Evolutionary conservation across 306 rosid genomes (phyloP).

Genomic region (Cicer pinnatifidum): DNA sequence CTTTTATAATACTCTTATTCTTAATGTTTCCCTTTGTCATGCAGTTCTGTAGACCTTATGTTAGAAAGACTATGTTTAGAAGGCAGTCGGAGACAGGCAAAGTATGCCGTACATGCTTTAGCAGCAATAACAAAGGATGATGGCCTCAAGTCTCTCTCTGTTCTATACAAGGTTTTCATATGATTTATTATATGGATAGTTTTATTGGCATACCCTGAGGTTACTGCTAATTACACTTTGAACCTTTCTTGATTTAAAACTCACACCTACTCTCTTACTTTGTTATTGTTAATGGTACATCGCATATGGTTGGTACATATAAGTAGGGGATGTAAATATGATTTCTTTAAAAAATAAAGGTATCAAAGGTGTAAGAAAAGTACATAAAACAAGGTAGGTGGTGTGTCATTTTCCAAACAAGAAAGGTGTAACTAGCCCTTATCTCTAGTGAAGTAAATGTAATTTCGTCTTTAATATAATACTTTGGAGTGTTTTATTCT

Average conservation of each 20-base stretch:
- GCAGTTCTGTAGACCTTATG: constrained; percentile 96
- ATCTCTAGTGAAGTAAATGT: constrained; percentile 19
- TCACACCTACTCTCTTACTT: constrained; percentile 17
- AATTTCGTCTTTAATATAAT: constrained; percentile 24
- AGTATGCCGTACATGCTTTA: constrained; percentile 96
- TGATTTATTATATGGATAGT: constrained; percentile 38
- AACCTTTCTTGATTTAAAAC: constrained; percentile 27
- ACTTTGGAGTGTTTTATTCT: constrained; percentile 35
- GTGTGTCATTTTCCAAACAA: constrained; percentile 16
- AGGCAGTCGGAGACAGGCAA: constrained; percentile 95
- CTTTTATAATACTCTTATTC: constrained; percentile 45
- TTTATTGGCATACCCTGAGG: constrained; percentile 1
- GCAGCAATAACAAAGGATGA: constrained; percentile 98
- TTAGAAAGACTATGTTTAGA: constrained; percentile 91
- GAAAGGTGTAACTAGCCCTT: constrained; percentile 28
- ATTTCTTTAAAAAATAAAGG: constrained; percentile 24
- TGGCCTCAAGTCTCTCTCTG: constrained; percentile 98
- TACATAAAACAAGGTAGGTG: not conserved
- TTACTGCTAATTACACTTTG: constrained; percentile 13
- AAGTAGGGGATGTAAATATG: constrained; percentile 9
- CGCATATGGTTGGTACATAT: not conserved
- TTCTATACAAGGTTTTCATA: constrained; percentile 82
- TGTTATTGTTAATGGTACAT: constrained; percentile 20
- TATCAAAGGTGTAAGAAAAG: constrained; percentile 17
- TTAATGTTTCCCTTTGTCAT: constrained; percentile 45